phyloP scores from a whole-genome alignment of 192 early-diverging fungal genomes.

The Entomortierella beljakovae region DNA sequence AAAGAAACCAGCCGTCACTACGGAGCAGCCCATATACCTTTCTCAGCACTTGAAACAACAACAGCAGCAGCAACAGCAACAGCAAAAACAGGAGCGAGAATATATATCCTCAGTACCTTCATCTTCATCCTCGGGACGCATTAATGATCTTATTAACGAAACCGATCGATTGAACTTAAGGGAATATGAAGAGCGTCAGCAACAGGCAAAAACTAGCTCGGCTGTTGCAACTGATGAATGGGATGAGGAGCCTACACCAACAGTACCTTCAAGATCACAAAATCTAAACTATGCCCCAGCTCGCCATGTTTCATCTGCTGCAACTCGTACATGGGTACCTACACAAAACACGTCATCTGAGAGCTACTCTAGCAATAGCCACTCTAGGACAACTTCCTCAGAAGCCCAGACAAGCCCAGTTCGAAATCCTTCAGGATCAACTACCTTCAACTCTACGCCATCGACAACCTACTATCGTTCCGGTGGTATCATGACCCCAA shows the following conservation, averaged over 20 bases:
- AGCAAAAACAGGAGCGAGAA: conserved; percentile 6
- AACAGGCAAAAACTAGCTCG: conserved; percentile 1
- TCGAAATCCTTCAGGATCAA: conserved; percentile 8
- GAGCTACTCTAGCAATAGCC: conserved; percentile 3
- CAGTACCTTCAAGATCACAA: conserved; percentile 33
- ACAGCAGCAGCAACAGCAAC: conserved; percentile 8
- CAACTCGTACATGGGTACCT: conserved; percentile 48
- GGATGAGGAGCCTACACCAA: conserved; percentile 52
- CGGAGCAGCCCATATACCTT: conserved; percentile 21
- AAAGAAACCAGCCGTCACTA: neutral
- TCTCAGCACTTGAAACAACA: conserved; percentile 42
- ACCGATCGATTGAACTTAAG: conserved; percentile 22
- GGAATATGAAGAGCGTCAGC: conserved; percentile 40
- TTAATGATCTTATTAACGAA: conserved; percentile 34
- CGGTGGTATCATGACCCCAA: conserved; percentile 45
- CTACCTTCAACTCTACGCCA: conserved; percentile 7
- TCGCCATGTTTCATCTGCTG: conserved; percentile 39
- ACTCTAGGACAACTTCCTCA: conserved; percentile 12
- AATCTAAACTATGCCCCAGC: conserved; percentile 32
- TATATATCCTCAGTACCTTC: conserved; percentile 8
- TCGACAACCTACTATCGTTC: conserved; percentile 41
- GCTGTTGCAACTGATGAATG: conserved; percentile 24
- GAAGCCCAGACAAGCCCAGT: neutral
- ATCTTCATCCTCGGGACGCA: conserved; percentile 15
- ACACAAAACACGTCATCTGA: conserved; percentile 13